Evolutionary conservation across 768 basidiomycete genomes (phyloP).

Genomic region (Cystobasidium tubakii): DNA sequence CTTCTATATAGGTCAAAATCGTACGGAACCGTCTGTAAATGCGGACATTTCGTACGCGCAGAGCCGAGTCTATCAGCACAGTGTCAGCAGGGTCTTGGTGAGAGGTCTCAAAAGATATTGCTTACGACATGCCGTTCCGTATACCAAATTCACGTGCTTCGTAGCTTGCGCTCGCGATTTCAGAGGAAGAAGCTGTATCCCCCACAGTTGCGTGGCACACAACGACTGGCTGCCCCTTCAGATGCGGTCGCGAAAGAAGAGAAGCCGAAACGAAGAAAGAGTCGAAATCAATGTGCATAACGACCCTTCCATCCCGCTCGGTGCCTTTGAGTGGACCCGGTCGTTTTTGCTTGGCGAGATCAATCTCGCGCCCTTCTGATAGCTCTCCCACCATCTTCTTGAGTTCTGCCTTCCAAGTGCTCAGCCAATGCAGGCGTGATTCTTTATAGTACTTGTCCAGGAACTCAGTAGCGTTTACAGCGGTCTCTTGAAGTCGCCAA

Average conservation of each 20-base stretch:
- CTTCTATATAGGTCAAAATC: conserved; percentile 69
- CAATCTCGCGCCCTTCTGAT: conserved; percentile 57
- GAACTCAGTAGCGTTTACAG: conserved; percentile 69
- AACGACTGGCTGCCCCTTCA: conserved; percentile 80
- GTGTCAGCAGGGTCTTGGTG: neutral
- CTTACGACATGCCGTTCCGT: conserved; percentile 87
- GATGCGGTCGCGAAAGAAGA: conserved; percentile 63
- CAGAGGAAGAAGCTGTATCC: conserved; percentile 62
- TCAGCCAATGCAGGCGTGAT: conserved; percentile 84
- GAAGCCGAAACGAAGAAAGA: conserved; percentile 96
- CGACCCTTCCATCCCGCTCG: conserved; percentile 51
- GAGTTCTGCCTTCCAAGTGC: conserved; percentile 86
- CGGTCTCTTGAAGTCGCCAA: conserved; percentile 84
- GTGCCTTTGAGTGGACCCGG: conserved; percentile 40
- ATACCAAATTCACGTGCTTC: conserved; percentile 83
- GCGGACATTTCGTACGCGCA: conserved; percentile 68
- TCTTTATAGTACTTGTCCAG: conserved; percentile 73
- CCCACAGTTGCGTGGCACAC: conserved; percentile 93
- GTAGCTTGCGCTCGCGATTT: conserved; percentile 90
- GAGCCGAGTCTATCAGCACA: conserved; percentile 62
- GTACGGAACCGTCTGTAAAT: conserved; percentile 73
- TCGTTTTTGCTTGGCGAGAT: neutral
- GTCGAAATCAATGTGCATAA: conserved; percentile 64
- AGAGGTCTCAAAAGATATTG: conserved; percentile 37
- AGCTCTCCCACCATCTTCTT: conserved; percentile 71